Base-by-base conservation (phyloP, 2,329 filamentous ascomycete species). In the Epichloe brachyelytri region DNA sequence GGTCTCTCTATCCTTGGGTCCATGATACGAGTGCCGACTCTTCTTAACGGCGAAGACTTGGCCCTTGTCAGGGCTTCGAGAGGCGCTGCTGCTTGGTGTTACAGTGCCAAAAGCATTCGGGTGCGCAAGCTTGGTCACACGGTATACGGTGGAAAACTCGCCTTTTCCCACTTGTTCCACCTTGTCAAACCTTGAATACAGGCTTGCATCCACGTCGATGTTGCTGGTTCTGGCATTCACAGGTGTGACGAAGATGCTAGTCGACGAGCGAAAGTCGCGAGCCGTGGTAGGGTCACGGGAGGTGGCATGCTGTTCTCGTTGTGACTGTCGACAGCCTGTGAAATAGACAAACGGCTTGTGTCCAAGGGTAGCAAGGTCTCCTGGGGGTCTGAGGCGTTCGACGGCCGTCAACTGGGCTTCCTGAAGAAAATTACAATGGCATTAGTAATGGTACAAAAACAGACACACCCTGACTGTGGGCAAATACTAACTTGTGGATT, bases 31-130 rank as follows among this genome's bases (percentile, higher is more conserved):
- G 53, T 88, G 79, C 61, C 86, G 86, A 54, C 88, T 83, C 71
- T 95, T 97, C 73, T 98, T 98, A 50, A 98, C 90, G 2, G 91
- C 91, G 73, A 84, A 97, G 0, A 95, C 82, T 50, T 77, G 74
- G 36, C 77, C 74, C 34, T 76, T 72, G 20, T 76, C 61, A 7
- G 77, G 71, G 40, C 72, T 76, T 11, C 74, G 76, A 8, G 79
- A 74, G n/a, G 75, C 57, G 20, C 60, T 57, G 22, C 59, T 71
- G 11, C 72, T 71, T 1, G 77, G 71, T 1, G 75, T 77, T 53
- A 67, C 66, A 44, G 71, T 71, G 50, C 74, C 67, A 57, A 68
- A 62, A 38, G 67, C 59, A 55, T 60, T 61, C 39, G 60, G 57
- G 36, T 61, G 58, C 43, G 65, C 62, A 36, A 57, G 54, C 52